Conservation (phyloP, 331 rosid species). For the Quercus phellos region DNA sequence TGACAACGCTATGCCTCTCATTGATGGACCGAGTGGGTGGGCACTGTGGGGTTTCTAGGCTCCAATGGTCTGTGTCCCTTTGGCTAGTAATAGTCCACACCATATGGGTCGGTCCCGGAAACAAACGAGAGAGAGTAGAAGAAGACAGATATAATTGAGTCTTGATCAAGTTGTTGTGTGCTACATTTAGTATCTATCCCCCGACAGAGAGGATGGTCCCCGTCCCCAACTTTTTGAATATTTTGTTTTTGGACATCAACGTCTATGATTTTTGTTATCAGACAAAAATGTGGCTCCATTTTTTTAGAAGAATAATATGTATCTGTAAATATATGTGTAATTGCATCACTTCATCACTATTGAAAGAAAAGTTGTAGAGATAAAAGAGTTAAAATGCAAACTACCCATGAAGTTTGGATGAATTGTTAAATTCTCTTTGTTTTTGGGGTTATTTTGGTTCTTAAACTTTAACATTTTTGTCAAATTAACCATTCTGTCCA, state of each 20-base stretch:
- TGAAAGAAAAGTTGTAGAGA: no score
- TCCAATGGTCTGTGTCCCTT: conserved; percentile 27
- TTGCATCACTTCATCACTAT: no score
- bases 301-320: no score
- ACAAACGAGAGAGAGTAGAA: conserved; percentile 35
- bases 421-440: no score
- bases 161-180: conserved; percentile 36
- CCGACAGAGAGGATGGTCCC: conserved; percentile 50
- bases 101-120: conserved; percentile 43
- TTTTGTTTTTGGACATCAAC: no score
- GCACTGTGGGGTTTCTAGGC: conserved; percentile 42
- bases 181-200: conserved; percentile 31
- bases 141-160: conserved; percentile 33
- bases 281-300: not conserved
- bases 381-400: no score
- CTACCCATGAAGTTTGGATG: no score
- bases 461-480: no score
- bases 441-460: no score
- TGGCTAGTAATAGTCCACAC: conserved; percentile 37
- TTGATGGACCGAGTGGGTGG: conserved; percentile 9
- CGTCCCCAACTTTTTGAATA: not conserved
- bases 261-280: not conserved
- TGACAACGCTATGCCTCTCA: not conserved
- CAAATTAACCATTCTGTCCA: no score
- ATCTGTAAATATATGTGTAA: no score